Evolutionary conservation across 140 eudicot species (phyloP).

Genomic region (Ambrosia hybrid): DNA sequence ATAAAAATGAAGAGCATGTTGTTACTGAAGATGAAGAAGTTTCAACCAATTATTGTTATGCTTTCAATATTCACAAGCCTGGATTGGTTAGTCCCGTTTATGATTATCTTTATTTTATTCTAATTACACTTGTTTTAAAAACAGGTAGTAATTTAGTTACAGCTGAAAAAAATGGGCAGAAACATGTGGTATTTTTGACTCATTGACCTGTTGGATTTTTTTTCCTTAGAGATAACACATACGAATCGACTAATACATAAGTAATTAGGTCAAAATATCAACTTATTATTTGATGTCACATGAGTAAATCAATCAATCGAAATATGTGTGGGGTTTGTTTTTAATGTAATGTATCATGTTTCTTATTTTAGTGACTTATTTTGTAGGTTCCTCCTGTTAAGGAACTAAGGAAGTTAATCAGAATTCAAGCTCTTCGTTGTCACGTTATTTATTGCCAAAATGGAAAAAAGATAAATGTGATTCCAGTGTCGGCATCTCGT

Average conservation of each 20-base stretch:
- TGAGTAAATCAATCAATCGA: background rate
- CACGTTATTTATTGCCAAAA: conserved; percentile 85
- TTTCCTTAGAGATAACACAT: background rate
- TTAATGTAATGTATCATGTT: background rate
- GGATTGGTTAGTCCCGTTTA: conserved; percentile 49
- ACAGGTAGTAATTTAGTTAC: background rate
- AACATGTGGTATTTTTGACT: background rate
- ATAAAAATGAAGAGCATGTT: conserved; percentile 59
- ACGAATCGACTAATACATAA: no score
- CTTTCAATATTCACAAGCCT: conserved; percentile 75
- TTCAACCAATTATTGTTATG: conserved; percentile 87
- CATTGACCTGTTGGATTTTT: no score
- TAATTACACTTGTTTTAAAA: background rate
- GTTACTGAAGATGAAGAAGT: conserved; percentile 87
- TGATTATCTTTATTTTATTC: background rate
- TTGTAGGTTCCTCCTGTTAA: conserved; percentile 86
- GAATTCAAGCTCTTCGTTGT: conserved; percentile 98
- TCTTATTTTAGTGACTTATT: conserved; percentile 17
- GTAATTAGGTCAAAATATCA: no score
- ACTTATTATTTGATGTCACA: background rate
- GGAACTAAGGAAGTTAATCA: conserved; percentile 82
- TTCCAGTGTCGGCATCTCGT: conserved; percentile 95
- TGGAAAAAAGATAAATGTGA: conserved; percentile 77
- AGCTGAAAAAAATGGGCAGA: conserved; percentile 1
- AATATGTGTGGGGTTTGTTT: background rate